phyloP scores from a whole-genome alignment of 176 grass and related monocot genomes.

The Eleusine coracana region DNA sequence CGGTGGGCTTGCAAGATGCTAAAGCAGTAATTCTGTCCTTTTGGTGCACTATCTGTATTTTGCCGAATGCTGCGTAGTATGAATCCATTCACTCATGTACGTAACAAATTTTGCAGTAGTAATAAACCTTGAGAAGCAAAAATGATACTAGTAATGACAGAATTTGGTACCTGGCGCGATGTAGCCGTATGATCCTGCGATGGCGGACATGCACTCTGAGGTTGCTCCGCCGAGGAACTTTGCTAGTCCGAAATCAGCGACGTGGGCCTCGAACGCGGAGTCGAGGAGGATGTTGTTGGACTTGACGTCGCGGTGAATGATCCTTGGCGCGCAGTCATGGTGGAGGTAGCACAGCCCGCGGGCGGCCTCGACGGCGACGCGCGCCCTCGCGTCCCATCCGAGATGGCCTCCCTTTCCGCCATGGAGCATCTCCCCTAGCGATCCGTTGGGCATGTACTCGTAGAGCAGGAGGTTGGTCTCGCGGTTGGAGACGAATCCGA shows the following conservation, averaged over 20 bases:
- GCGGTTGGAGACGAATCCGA: constrained; percentile 79
- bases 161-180: constrained; percentile 75
- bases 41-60: no score
- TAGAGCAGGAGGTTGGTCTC: constrained; percentile 89
- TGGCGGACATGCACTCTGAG: constrained; percentile 87
- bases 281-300: constrained; percentile 96
- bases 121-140: no score
- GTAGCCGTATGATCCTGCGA: constrained; percentile 94
- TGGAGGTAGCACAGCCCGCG: constrained; percentile 87
- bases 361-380: constrained; percentile 76
- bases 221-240: constrained; percentile 67
- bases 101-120: no score
- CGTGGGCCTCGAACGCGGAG: constrained; percentile 81
- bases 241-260: constrained; percentile 93
- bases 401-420: constrained; percentile 73
- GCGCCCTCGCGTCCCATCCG: constrained; percentile 60
- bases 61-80: no score
- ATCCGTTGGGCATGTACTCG: constrained; percentile 92
- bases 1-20: background rate
- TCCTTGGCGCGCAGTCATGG: constrained; percentile 79
- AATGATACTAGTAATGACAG: no score
- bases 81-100: no score
- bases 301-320: constrained; percentile 91
- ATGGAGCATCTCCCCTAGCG: constrained; percentile 82
- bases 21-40: no score